A percentile compares a stretch with the other conserved stretches of the same genome.
phyloP scores from a whole-genome alignment of 441 rosid genomes.

The Francoa sonchifolia region DNA sequence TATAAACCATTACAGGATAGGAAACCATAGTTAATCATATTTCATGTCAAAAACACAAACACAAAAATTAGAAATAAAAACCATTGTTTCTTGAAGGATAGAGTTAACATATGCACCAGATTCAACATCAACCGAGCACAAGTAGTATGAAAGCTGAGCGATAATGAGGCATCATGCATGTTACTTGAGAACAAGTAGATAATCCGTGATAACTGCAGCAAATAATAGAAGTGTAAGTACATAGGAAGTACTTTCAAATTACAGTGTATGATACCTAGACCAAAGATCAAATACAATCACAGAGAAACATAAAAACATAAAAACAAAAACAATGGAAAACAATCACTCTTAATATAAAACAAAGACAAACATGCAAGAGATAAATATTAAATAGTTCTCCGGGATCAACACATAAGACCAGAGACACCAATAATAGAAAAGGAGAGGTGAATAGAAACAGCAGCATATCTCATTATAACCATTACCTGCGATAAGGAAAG shows the following conservation, averaged over 20 bases:
- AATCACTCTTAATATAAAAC: no score
- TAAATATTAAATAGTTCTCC: no score
- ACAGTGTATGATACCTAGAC: not conserved
- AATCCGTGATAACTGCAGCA: conserved; percentile 82
- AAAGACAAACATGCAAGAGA: no score
- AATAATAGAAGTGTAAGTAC: conserved; percentile 12
- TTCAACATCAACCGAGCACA: conserved; percentile 96
- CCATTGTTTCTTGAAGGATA: not conserved
- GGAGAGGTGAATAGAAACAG: conserved; percentile 4
- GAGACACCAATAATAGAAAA: conserved; percentile 7
- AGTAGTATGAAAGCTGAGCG: conserved; percentile 88
- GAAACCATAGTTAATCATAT: conserved; percentile 1
- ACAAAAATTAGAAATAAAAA: not conserved
- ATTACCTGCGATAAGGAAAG: conserved; percentile 80
- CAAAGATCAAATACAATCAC: not conserved
- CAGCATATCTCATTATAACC: conserved; percentile 5
- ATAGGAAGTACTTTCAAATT: not conserved
- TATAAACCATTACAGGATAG: conserved; percentile 10
- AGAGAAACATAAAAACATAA: not conserved
- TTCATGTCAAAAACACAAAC: conserved; percentile 12
- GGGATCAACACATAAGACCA: conserved; percentile 8
- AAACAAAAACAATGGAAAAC: no score
- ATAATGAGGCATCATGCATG: conserved; percentile 94
- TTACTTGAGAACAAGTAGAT: conserved; percentile 91
- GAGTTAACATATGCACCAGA: conserved; percentile 46